phyloP scores from a whole-genome alignment of 345 rosid genomes.

The Linum usitatissimum region DNA sequence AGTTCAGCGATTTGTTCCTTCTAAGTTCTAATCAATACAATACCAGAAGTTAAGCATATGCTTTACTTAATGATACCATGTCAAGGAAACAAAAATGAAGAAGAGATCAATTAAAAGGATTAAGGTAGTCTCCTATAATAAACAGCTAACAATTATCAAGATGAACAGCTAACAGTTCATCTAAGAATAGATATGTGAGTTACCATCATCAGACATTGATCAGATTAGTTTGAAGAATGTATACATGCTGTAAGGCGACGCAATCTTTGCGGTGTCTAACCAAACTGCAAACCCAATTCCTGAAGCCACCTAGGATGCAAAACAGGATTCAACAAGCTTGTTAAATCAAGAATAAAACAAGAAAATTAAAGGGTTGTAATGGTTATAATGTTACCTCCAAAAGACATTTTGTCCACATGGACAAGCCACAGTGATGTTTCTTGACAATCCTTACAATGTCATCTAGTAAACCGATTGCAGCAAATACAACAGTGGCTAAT shows the following conservation, averaged over 20 bases:
- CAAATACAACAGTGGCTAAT: slow-evolving; percentile 54
- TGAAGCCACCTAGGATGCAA: slow-evolving; percentile 44
- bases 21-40: too few relatives aligned
- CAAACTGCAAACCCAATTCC: slow-evolving; percentile 68
- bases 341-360: not conserved
- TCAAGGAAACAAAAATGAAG: too few relatives aligned
- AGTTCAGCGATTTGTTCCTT: too few relatives aligned
- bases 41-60: too few relatives aligned
- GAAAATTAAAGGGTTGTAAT: slow-evolving; percentile 9
- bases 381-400: slow-evolving; percentile 43
- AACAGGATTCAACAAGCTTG: slow-evolving; percentile 10
- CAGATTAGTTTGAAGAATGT: slow-evolving; percentile 79
- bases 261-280: slow-evolving; percentile 51
- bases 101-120: too few relatives aligned
- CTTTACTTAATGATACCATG: too few relatives aligned
- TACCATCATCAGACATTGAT: slow-evolving; percentile 66
- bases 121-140: not conserved
- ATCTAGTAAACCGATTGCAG: slow-evolving; percentile 59
- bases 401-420: slow-evolving; percentile 40
- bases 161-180: not conserved
- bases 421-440: slow-evolving; percentile 34
- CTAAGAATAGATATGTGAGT: slow-evolving; percentile 60
- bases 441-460: slow-evolving; percentile 41
- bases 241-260: slow-evolving; percentile 98
- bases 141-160: not conserved